Percentiles rank a stretch among this genome's conserved stretches.
Conservation (phyloP, 2,329 filamentous ascomycete genomes). For the Parafenestella ontariensis region DNA sequence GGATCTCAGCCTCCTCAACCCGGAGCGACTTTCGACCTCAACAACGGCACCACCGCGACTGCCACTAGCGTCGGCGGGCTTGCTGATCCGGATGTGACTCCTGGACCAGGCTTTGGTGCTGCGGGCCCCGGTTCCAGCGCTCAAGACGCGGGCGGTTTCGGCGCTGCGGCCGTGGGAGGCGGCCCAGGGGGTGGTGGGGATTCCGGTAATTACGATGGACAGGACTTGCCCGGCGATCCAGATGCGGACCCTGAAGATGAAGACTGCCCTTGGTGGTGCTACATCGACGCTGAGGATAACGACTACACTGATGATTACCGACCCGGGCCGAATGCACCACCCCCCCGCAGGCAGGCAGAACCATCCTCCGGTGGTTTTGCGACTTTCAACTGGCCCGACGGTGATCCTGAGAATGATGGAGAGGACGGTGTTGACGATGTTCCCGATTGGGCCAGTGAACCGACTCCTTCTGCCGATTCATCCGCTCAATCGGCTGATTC, state of each 20-base stretch:
- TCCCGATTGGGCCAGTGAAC: conserved; percentile 16
- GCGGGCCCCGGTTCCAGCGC: not conserved
- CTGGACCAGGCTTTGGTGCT: not conserved
- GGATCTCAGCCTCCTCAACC: not conserved
- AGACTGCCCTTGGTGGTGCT: not conserved
- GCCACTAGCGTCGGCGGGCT: not conserved
- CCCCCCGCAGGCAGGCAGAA: too few species aligned
- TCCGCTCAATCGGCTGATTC: too few species aligned
- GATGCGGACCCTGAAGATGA: not conserved
- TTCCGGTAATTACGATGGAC: conserved; percentile 3
- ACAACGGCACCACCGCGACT: not conserved
- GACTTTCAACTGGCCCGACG: conserved; percentile 16
- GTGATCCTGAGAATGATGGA: not conserved
- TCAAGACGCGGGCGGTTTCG: not conserved
- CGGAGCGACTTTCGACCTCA: not conserved
- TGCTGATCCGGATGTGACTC: not conserved
- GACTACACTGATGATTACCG: not conserved
- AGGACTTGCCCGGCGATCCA: conserved; percentile 1
- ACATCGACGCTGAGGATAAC: not conserved
- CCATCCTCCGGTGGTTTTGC: conserved; percentile 10
- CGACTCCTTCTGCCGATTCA: too few species aligned
- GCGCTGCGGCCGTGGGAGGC: not conserved
- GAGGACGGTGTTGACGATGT: conserved; percentile 11
- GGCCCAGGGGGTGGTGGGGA: not conserved
- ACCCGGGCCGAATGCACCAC: too few species aligned